Percentiles rank a stretch among this genome's conserved stretches.
Conservation (phyloP, 1,139 yeast genomes). For the Meyerozyma athensensis region DNA sequence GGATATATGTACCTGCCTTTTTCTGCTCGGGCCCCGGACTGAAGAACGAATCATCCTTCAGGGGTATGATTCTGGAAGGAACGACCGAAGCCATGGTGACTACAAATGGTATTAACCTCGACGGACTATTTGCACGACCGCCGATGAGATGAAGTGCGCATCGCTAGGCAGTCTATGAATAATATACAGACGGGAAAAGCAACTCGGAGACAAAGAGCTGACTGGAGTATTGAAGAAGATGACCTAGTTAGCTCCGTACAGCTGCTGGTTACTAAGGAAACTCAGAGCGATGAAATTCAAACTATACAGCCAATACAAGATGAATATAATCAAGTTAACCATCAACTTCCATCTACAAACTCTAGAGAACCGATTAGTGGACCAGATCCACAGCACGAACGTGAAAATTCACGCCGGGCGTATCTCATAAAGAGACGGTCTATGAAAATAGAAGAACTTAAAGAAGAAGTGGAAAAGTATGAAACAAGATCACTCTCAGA, state of each 20-base stretch:
- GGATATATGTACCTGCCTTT: constrained; percentile 42
- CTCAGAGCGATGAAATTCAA: background rate
- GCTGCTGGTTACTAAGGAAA: background rate
- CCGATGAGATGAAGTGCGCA: constrained; percentile 1
- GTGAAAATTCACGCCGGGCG: constrained; percentile 14
- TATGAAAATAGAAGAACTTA: constrained; percentile 19
- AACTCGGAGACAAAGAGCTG: constrained; percentile 14
- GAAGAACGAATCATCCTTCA: constrained; percentile 2
- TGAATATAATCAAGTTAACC: background rate
- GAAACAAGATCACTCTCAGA: constrained; percentile 51
- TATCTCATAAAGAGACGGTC: constrained; percentile 32
- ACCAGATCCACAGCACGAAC: background rate
- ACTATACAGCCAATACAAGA: background rate
- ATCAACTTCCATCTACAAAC: too few species aligned
- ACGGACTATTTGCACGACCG: background rate
- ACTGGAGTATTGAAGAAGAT: constrained; percentile 10
- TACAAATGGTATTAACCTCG: background rate
- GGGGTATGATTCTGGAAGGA: constrained; percentile 2
- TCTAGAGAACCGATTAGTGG: background rate
- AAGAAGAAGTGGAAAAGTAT: constrained; percentile 39
- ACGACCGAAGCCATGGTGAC: background rate
- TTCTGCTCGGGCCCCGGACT: constrained; percentile 1
- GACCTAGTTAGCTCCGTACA: constrained; percentile 1
- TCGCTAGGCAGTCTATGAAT: constrained; percentile 4
- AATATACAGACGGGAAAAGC: constrained; percentile 17